Conservation (phyloP, 2,329 filamentous ascomycete genomes). For the Fusarium caatingaense region DNA sequence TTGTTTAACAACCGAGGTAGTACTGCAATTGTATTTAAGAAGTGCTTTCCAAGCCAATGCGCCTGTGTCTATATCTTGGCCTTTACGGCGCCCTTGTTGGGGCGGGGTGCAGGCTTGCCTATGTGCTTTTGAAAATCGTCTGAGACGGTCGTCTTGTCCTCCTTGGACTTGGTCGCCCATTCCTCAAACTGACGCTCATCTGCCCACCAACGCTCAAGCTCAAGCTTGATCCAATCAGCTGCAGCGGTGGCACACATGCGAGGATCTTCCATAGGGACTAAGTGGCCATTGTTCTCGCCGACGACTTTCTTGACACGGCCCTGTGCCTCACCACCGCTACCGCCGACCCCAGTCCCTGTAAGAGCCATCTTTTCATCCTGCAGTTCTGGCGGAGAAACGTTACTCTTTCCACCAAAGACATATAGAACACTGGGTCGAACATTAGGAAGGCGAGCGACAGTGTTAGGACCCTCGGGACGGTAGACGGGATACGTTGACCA, state of each 20-base stretch:
- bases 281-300: slow-evolving; percentile 76
- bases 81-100: slow-evolving; percentile 39
- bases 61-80: slow-evolving; percentile 46
- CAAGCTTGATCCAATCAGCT: slow-evolving; percentile 66
- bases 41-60: neutral
- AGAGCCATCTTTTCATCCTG: slow-evolving; percentile 68
- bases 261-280: slow-evolving; percentile 86
- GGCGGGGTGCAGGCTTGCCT: slow-evolving; percentile 41
- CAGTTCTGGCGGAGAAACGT: slow-evolving; percentile 63
- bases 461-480: slow-evolving; percentile 69
- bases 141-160: slow-evolving; percentile 64
- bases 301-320: slow-evolving; percentile 75
- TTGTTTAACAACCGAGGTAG: neutral
- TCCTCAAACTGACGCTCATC: slow-evolving; percentile 68
- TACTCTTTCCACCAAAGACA: slow-evolving; percentile 72
- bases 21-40: neutral
- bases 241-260: slow-evolving; percentile 71
- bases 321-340: slow-evolving; percentile 71
- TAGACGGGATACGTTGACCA: slow-evolving; percentile 69
- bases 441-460: slow-evolving; percentile 67
- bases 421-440: slow-evolving; percentile 76
- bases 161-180: slow-evolving; percentile 62
- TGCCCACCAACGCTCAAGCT: slow-evolving; percentile 66
- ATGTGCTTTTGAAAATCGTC: slow-evolving; percentile 68
- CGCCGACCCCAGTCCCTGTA: slow-evolving; percentile 75